A percentile compares a stretch with the other conserved stretches of the same genome.
phyloP scores from a whole-genome alignment of 2,329 filamentous ascomycete genomes.

The Phialemoniopsis sp. region DNA sequence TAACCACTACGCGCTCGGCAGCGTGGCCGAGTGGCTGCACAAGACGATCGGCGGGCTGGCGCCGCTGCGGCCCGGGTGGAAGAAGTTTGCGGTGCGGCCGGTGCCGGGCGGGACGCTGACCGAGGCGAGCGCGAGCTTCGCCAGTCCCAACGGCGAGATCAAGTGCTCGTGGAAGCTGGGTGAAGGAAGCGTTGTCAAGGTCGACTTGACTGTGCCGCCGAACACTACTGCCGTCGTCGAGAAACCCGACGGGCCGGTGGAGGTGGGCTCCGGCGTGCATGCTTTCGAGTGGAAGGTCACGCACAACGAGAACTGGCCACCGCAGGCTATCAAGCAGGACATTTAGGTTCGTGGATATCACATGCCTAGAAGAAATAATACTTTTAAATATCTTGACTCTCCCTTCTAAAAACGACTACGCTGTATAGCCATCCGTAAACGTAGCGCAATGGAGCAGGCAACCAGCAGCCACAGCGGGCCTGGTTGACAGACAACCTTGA shows the following conservation, averaged over 20 bases:
- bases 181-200: slow-evolving; percentile 10
- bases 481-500: too few species aligned
- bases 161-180: slow-evolving; percentile 19
- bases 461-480: too few species aligned
- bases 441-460: too few species aligned
- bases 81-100: slow-evolving; percentile 17
- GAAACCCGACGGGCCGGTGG: slow-evolving; percentile 2
- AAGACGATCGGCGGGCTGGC: slow-evolving; percentile 23
- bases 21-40: slow-evolving; percentile 32
- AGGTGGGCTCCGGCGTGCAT: slow-evolving; percentile 9
- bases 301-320: too few species aligned
- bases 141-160: slow-evolving; percentile 26
- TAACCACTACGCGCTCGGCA: slow-evolving; percentile 36
- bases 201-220: slow-evolving; percentile 9
- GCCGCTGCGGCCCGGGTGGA: slow-evolving; percentile 22
- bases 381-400: too few species aligned
- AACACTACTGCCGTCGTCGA: slow-evolving; percentile 8
- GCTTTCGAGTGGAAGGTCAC: not conserved
- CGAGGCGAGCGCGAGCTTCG: slow-evolving; percentile 19
- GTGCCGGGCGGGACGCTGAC: slow-evolving; percentile 28
- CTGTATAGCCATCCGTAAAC: too few species aligned
- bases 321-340: too few species aligned
- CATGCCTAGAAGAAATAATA: too few species aligned
- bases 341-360: too few species aligned
- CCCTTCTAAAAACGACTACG: too few species aligned